Conservation (phyloP, 2,329 filamentous ascomycete species). For the Colletotrichum destructivum region DNA sequence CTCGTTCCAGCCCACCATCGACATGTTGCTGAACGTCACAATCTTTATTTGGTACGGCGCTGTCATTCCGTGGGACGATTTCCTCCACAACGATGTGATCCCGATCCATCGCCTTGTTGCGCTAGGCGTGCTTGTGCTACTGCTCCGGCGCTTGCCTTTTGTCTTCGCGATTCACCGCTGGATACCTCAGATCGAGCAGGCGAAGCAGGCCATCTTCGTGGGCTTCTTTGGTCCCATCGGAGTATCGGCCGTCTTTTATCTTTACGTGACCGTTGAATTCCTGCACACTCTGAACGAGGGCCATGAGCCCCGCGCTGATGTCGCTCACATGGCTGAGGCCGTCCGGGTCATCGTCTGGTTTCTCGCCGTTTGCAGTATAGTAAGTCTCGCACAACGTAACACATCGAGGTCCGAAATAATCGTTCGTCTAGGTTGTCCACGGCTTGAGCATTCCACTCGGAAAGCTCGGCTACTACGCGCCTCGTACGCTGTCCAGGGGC, state of each 20-base stretch:
- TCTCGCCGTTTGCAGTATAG: conserved; percentile 84
- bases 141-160: conserved; percentile 84
- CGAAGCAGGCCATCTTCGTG: conserved; percentile 84
- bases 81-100: conserved; percentile 77
- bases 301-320: conserved; percentile 75
- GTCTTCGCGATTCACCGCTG: conserved; percentile 80
- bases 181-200: conserved; percentile 84
- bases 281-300: conserved; percentile 72
- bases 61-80: conserved; percentile 84
- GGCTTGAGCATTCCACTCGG: conserved; percentile 85
- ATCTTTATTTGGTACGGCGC: conserved; percentile 95
- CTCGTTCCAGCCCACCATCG: conserved; percentile 92
- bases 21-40: conserved; percentile 92
- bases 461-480: conserved; percentile 75
- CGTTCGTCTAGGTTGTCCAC: conserved; percentile 74
- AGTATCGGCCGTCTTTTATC: conserved; percentile 90
- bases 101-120: conserved; percentile 80
- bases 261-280: conserved; percentile 86
- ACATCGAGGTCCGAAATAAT: conserved; percentile 36
- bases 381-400: conserved; percentile 60
- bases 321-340: conserved; percentile 74
- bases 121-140: conserved; percentile 81
- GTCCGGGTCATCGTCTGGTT: conserved; percentile 88
- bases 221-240: conserved; percentile 96
- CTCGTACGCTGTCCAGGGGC: conserved; percentile 68